Evolutionary conservation across 2,329 filamentous ascomycete genomes (phyloP).

Genomic region (Aspergillus spinulosporus): DNA sequence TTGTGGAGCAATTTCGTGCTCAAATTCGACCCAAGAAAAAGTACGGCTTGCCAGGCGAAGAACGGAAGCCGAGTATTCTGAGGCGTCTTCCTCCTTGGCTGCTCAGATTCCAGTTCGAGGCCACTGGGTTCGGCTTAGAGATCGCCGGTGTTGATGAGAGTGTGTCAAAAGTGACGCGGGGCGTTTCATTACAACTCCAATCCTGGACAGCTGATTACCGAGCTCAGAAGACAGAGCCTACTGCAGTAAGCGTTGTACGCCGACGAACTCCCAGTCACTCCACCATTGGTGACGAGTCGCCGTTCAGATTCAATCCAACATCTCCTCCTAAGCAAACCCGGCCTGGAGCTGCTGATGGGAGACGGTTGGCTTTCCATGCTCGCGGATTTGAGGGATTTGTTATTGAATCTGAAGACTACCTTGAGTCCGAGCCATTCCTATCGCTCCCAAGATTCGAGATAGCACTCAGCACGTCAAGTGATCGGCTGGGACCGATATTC

Average conservation of each 20-base stretch:
- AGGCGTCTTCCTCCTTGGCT: constrained; percentile 82
- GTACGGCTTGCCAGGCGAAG: constrained; percentile 50
- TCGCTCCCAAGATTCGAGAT: constrained; percentile 85
- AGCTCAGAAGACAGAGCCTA: constrained; percentile 70
- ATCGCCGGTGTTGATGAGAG: constrained; percentile 83
- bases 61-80: constrained; percentile 66
- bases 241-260: constrained; percentile 49
- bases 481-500: constrained; percentile 82
- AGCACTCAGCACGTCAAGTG: constrained; percentile 78
- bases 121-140: constrained; percentile 85
- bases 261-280: constrained; percentile 74
- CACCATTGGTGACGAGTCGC: constrained; percentile 64
- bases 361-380: constrained; percentile 76
- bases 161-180: constrained; percentile 78
- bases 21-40: constrained; percentile 65
- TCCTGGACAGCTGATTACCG: constrained; percentile 87
- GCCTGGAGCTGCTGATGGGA: constrained; percentile 65
- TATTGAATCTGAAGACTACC: constrained; percentile 79
- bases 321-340: constrained; percentile 48
- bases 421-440: constrained; percentile 83
- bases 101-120: constrained; percentile 77
- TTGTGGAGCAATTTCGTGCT: constrained; percentile 76
- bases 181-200: constrained; percentile 84
- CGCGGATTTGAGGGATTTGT: constrained; percentile 87
- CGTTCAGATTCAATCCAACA: constrained; percentile 52